Base-by-base conservation (phyloP, 192 early-diverging fungal genomes). In the Entomortierella parvispora region DNA sequence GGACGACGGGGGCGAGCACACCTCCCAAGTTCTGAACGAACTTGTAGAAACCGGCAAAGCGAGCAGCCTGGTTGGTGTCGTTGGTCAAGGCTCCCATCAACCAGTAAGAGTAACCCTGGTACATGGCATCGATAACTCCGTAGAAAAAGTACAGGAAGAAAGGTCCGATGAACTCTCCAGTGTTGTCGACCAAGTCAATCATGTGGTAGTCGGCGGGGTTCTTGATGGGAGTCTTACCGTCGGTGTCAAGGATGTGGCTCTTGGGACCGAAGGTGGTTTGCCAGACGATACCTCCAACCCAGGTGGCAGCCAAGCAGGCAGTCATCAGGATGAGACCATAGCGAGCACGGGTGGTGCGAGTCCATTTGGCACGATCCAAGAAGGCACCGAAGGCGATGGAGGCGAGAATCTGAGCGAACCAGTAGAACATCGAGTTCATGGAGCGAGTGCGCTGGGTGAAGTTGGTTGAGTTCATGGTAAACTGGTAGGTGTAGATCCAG, bases 41-140 rank as follows among this genome's bases (percentile, higher is more conserved):
- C 37, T 40, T 40, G 37, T 40, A 40, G 37, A 40, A 40, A 40
- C 37, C 93, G 61, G 85, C 83, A 65, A 87, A 91, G 51, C 89
- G 88, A 28, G 91, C 81, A 56, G 88, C 81, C 63, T 81, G 72
- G 68, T 85, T 83, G 60, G 84, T 83, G 78, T 95, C 90, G 80
- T 93, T 94, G 11, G 91, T 88, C 56, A 93, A 74, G 31, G 92
- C 84, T 26, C 92, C 93, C 61, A 95, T 87, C 23, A 95, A 68
- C 91, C 92, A 95, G 88, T 95, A 94, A 8, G 67, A 56, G 43
- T 60, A 69, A 51, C 58, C 67, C 83, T 95, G 92, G 82, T 89
- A 93, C 68, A 93, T 84, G 34, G 93, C 89, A 72, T 95, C 93
- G 64, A 79, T 82, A 10, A 90, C 23, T 44, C 93, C 93, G 71